These are phyloP conservation scores for Rhodomyrtus psidioides DNA, from an alignment of 441 rosid species.

Conservation along the genomic window DNA sequence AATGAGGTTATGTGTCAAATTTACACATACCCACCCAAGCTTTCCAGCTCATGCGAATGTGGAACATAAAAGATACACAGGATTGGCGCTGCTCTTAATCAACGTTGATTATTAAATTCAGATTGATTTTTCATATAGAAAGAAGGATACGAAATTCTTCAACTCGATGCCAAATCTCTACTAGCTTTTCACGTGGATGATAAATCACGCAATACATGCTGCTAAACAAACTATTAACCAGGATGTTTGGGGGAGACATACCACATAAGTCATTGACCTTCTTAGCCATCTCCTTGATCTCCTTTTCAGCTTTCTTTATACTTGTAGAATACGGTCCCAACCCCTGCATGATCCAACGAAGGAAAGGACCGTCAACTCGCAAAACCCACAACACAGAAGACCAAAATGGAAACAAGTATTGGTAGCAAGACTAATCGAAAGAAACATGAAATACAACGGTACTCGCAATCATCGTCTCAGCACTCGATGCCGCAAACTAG, in stretches of 20 bases:
- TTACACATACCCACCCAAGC: neutral
- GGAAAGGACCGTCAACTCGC: neutral
- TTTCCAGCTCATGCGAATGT: neutral
- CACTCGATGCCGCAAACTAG: neutral
- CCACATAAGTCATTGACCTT: conserved; percentile 87
- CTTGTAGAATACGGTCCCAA: conserved; percentile 84
- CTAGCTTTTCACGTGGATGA: neutral
- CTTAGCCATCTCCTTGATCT: conserved; percentile 86
- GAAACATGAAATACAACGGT: neutral
- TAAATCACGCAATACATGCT: neutral
- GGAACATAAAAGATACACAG: neutral
- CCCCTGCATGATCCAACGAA: conserved; percentile 40
- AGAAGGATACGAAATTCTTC: neutral
- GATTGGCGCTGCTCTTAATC: neutral
- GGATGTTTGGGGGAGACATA: conserved; percentile 15
- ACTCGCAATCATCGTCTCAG: neutral
- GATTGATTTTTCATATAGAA: neutral
- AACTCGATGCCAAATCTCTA: neutral
- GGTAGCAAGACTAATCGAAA: neutral
- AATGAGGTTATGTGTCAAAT: neutral
- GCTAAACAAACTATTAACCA: neutral
- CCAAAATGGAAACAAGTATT: neutral
- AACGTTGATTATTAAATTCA: neutral
- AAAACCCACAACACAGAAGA: neutral
- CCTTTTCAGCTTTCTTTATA: conserved; percentile 88